Conservation (phyloP, 179 eudicot genomes). For the Patellifolia procumbens region DNA sequence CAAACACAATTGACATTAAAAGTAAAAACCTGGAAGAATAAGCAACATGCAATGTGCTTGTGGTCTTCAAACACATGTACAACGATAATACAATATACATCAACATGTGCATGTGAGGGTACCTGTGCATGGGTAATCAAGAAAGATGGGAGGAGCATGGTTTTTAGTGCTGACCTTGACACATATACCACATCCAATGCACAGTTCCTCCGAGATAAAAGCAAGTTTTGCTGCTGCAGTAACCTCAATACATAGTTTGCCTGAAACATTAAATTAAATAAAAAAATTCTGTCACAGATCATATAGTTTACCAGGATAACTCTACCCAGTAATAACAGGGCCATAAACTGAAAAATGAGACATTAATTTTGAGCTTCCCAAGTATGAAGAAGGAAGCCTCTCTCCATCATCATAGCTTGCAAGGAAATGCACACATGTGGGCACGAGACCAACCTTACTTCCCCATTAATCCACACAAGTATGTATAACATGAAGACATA, state of each 20-base stretch:
- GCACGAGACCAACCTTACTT: not conserved
- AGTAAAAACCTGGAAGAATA: not conserved
- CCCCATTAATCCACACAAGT: not conserved
- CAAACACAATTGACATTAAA: slow-evolving; percentile 28
- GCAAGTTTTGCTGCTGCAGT: slow-evolving; percentile 70
- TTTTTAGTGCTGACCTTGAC: slow-evolving; percentile 54
- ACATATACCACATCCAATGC: slow-evolving; percentile 96
- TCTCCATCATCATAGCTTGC: not conserved
- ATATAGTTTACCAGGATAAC: not conserved
- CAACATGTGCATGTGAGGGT: not conserved
- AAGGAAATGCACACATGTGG: not conserved
- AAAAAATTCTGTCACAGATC: not conserved
- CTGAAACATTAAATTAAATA: slow-evolving; percentile 36
- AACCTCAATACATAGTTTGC: slow-evolving; percentile 92
- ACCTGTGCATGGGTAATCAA: not conserved
- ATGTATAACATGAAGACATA: not conserved
- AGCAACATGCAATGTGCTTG: not conserved
- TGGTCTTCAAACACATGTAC: not conserved
- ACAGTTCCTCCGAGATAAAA: slow-evolving; percentile 87
- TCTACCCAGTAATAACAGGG: not conserved
- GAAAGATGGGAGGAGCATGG: not conserved
- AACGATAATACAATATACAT: no score
- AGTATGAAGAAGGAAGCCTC: not conserved
- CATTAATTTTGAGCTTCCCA: not conserved
- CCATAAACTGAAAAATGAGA: not conserved